Evolutionary conservation across 2,329 filamentous ascomycete species (phyloP).

Genomic region (Beauveria varroae): DNA sequence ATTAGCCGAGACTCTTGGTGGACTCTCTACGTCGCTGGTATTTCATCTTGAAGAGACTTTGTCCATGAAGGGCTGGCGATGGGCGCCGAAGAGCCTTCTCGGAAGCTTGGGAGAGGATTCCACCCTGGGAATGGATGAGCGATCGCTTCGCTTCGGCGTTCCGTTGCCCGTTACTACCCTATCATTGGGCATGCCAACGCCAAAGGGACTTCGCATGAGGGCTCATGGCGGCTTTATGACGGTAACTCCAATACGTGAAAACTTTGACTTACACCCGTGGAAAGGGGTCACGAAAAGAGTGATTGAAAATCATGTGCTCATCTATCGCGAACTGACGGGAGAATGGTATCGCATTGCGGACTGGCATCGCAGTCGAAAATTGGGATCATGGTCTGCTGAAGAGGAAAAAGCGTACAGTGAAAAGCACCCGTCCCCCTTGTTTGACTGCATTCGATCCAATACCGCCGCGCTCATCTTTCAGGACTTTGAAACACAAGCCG

Average conservation of each 20-base stretch:
- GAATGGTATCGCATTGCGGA: slow-evolving; percentile 16
- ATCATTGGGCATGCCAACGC: slow-evolving; percentile 13
- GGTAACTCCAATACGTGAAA: not conserved
- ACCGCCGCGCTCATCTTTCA: slow-evolving; percentile 14
- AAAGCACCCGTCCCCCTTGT: slow-evolving; percentile 12
- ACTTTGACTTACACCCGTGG: slow-evolving; percentile 16
- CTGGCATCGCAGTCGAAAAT: slow-evolving; percentile 16
- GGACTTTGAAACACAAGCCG: not conserved
- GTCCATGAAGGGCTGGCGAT: slow-evolving; percentile 18
- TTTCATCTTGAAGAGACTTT: slow-evolving; percentile 19
- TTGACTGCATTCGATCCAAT: slow-evolving; percentile 13
- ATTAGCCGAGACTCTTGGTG: slow-evolving; percentile 12
- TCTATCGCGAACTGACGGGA: slow-evolving; percentile 10
- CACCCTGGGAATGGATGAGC: slow-evolving; percentile 14
- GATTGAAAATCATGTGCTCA: slow-evolving; percentile 13
- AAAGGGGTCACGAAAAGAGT: slow-evolving; percentile 11
- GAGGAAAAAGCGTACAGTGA: slow-evolving; percentile 13
- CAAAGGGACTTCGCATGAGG: slow-evolving; percentile 14
- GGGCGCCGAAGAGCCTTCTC: slow-evolving; percentile 20
- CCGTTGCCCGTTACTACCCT: not conserved
- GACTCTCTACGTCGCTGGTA: slow-evolving; percentile 17
- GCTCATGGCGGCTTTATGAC: slow-evolving; percentile 13
- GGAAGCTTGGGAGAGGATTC: slow-evolving; percentile 14
- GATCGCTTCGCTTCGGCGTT: slow-evolving; percentile 13
- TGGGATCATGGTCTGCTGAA: slow-evolving; percentile 14